Percentiles rank a stretch among this genome's conserved stretches.
These are phyloP conservation scores for Calonectria fujianensis DNA, from an alignment of 2,329 filamentous ascomycete genomes.

Conservation along the genomic window DNA sequence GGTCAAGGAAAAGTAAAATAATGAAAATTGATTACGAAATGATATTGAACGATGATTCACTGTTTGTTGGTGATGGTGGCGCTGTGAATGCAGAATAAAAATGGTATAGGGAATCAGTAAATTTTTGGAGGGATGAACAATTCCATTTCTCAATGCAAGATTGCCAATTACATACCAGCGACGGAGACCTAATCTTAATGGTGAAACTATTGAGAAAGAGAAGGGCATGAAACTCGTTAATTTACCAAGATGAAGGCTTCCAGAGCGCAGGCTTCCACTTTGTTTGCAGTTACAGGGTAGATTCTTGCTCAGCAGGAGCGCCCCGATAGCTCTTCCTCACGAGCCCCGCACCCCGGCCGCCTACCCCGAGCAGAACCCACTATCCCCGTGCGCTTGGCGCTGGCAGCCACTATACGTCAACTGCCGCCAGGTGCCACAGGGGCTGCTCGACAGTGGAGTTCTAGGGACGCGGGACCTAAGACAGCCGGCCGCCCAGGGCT, in stretches of 20 bases:
- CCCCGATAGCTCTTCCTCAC: neutral
- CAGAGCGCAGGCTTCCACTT: neutral
- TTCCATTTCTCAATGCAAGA: neutral
- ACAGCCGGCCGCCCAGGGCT: constrained; percentile 8
- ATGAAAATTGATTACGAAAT: neutral
- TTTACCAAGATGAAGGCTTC: constrained; percentile 2
- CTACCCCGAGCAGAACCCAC: neutral
- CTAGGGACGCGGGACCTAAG: constrained; percentile 24
- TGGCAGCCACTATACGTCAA: constrained; percentile 12
- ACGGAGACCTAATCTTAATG: neutral
- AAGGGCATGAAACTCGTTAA: neutral
- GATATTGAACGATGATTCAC: too few relatives aligned
- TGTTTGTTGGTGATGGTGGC: neutral
- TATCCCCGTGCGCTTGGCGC: neutral
- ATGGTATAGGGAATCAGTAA: too few relatives aligned
- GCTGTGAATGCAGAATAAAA: neutral
- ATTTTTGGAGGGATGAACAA: neutral
- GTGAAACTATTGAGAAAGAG: neutral
- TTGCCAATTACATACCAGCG: neutral
- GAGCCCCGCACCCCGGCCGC: neutral
- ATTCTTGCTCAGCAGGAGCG: neutral
- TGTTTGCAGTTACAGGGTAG: constrained; percentile 3
- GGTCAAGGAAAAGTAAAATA: constrained; percentile 4
- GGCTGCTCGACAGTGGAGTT: constrained; percentile 7
- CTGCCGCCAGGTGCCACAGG: constrained; percentile 16